A percentile compares a stretch with the other conserved stretches of the same genome.
Evolutionary conservation across 2,329 filamentous ascomycete species (phyloP).

Genomic region (Penicillium sp.): DNA sequence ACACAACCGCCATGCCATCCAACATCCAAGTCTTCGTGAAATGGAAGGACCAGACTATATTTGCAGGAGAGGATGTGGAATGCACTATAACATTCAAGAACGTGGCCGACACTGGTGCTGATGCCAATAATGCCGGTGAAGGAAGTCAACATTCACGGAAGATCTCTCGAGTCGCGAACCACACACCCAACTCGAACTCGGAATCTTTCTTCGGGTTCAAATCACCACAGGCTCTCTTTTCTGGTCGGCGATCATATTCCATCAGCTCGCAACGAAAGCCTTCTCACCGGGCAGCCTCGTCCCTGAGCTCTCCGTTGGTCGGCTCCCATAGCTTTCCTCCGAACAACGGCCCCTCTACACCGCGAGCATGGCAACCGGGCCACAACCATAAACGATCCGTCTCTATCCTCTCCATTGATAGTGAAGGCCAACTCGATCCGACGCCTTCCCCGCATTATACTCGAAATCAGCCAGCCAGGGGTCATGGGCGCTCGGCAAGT

Average conservation of each 20-base stretch:
- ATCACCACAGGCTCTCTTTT: conserved; percentile 39
- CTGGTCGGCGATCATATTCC: conserved; percentile 37
- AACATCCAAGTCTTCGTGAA: conserved; percentile 94
- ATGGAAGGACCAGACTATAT: conserved; percentile 92
- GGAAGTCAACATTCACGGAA: conserved; percentile 36
- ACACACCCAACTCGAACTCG: conserved; percentile 33
- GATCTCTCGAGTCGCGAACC: conserved; percentile 35
- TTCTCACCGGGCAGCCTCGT: conserved; percentile 41
- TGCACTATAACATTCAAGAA: conserved; percentile 98
- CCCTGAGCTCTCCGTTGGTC: conserved; percentile 40
- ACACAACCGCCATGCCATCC: conserved; percentile 49
- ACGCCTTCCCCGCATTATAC: conserved; percentile 35
- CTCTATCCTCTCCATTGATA: conserved; percentile 76
- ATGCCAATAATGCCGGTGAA: conserved; percentile 30
- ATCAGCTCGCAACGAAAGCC: conserved; percentile 34
- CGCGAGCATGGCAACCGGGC: conserved; percentile 37
- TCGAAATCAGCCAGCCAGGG: conserved; percentile 55
- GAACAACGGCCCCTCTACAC: conserved; percentile 28
- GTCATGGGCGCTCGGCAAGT: conserved; percentile 77
- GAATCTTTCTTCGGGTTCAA: conserved; percentile 41
- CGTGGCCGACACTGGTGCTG: conserved; percentile 51
- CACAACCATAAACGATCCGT: conserved; percentile 72
- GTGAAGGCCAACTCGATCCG: conserved; percentile 41
- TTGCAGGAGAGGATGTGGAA: conserved; percentile 92
- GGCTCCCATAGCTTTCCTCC: conserved; percentile 45